These are phyloP conservation scores for Podila minutissima DNA, from an alignment of 192 early-diverging fungal species.

Conservation along the genomic window DNA sequence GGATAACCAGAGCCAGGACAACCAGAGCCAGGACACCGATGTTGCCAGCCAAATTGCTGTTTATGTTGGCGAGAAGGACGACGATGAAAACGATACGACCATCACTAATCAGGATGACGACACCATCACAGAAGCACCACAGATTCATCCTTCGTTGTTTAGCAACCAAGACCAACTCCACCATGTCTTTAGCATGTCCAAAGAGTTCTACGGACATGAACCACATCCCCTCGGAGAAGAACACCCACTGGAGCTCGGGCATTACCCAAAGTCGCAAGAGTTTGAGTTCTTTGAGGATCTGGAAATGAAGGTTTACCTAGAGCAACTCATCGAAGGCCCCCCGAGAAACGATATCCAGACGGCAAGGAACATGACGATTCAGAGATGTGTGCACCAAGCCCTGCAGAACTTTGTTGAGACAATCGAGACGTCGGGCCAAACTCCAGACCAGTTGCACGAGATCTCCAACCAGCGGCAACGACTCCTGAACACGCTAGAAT, in stretches of 20 bases:
- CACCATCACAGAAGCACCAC: no score
- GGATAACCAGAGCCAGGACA: no score
- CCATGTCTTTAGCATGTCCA: no score
- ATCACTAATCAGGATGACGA: no score
- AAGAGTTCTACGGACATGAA: not conserved
- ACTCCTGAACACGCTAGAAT: constrained; percentile 14
- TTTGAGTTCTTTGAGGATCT: not conserved
- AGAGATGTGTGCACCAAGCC: constrained; percentile 7
- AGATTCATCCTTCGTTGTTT: no score
- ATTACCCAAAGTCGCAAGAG: not conserved
- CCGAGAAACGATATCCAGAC: not conserved
- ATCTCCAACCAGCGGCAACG: constrained; percentile 9
- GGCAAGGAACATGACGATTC: not conserved
- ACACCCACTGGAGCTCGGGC: not conserved
- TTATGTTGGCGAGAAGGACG: no score
- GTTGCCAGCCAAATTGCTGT: no score
- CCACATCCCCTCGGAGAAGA: not conserved
- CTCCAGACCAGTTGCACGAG: not conserved
- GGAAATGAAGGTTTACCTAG: not conserved
- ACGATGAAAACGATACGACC: no score
- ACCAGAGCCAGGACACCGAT: no score
- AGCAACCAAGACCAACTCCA: no score
- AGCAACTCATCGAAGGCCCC: not conserved
- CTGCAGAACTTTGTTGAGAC: not conserved
- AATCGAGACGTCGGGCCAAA: not conserved